Base-by-base conservation (phyloP, 345 rosid genomes). In the Psidium friedrichsthalianum region DNA sequence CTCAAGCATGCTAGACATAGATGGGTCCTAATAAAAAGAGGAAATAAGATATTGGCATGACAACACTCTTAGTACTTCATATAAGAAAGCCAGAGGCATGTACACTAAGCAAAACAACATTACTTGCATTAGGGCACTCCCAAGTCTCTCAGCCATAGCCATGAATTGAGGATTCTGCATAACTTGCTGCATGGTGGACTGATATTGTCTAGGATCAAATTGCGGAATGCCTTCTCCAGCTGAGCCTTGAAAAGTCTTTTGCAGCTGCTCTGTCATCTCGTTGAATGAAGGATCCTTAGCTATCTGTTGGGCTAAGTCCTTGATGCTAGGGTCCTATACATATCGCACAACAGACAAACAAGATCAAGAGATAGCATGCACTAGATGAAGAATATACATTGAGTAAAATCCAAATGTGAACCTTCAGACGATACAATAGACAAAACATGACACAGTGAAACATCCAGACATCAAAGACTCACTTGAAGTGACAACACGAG, bases 1-100 rank as follows among this genome's bases (percentile, higher is more conserved):
- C 87, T 96, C 97, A 85, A 97, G 91, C 92, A 97, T 91, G 18
- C 91, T 87, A 83, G 99, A 95, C 99, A 97, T 95, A 54, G 98
- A 94, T 74, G 99, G 99, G 89, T 97, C 99, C 99, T 97, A 87
- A 84, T 84, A 85, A 90, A 84, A 61, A 32, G 49, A 80, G 81
- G 82, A 47, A 22, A 53, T 53, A 21, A 86, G 80, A 18, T 69
- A 5, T 36, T 69, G 24, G 80, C 80, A 69, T 18, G 78, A 16
- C 24, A 8, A 32, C 78, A 69, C 32, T 69, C 80, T 15, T 36
- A 18, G 16, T 36, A 69, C 80, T 69, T 69, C 47, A 2, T 14
- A 69, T 2, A 36, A 69, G 78, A 69, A 69, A 69, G 78, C 24
- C 78, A 69, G 42, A 36, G 36, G 80, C 25, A 69, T 32, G 80